Evolutionary conservation across 2,329 filamentous ascomycete species (phyloP), one percentile per base, ranked within the genome.

Genomic region (Cladophialophora psammophila): DNA sequence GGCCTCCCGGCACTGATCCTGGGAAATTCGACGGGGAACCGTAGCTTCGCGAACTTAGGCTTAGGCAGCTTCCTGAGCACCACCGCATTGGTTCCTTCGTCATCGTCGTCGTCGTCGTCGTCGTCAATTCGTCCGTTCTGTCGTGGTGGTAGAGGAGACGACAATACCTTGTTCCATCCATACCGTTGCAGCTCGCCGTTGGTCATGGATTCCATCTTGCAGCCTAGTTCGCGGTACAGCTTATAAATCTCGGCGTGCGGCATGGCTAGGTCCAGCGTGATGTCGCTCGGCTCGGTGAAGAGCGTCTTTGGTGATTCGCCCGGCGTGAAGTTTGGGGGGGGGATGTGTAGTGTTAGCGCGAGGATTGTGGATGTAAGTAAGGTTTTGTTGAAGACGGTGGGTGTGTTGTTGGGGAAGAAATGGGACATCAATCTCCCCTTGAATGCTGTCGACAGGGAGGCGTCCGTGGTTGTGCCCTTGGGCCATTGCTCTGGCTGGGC

Each of bases 21-120:
- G 1, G 94, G 95, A 77, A 97, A 97, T 66, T 89, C 85, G 55
- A 97, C 81, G 2, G 95, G 95, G 69, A 97, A 78, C 73, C 85
- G 87, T 74, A 98, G 81, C 72, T 88, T 88, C 12, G 91, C 93
- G 58, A 94, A 80, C 64, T 87, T 87, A 60, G 75, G 77, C 9
- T 77, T 76, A 20, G 79, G 78, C 38, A 66, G 10, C 3, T 84
- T 85, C 74, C 87, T 84, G 1, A 86, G 86, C 76, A 26, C 26
- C 26, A 26, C 26, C 26, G 26, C 26, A 3, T 26, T 26, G 26
- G 2, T 3, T 26, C 26, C 26, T 26, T 26, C 26, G 26, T n/a
- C n/a, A n/a, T 88, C 89, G 36, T 85, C 86, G 71, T 88, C 84
- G 65, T 86, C 88, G 77, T 94, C 92, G 57, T 82, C 80, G 77